phyloP scores from a whole-genome alignment of 306 rosid species.

The Medicago ruthenica region DNA sequence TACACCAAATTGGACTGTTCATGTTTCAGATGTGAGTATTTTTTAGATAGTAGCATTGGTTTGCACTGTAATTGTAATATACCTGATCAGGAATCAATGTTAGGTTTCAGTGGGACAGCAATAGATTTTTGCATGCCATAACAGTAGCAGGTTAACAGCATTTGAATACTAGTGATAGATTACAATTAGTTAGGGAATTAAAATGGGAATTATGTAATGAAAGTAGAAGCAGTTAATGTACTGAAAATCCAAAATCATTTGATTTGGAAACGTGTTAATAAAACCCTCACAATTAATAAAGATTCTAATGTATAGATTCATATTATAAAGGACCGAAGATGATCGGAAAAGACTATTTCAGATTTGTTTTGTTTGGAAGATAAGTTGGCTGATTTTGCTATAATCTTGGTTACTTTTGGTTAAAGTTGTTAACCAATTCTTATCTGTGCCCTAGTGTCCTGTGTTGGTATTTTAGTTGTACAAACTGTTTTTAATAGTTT shows the following conservation, averaged over 20 bases:
- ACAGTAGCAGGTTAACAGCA: background rate
- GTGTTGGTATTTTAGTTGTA: conserved; percentile 12
- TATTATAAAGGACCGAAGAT: background rate
- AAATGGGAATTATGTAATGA: too few species aligned
- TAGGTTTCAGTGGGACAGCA: background rate
- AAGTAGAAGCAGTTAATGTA: too few species aligned
- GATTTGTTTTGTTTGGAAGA: background rate
- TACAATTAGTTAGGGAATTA: background rate
- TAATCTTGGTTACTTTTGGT: conserved; percentile 24
- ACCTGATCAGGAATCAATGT: conserved; percentile 6
- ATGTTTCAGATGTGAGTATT: conserved; percentile 66
- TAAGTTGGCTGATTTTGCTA: background rate
- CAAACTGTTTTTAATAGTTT: background rate
- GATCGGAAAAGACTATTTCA: background rate
- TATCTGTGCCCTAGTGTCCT: background rate
- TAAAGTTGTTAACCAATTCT: conserved; percentile 26
- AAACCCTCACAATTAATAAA: too few species aligned
- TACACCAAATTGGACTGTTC: conserved; percentile 54
- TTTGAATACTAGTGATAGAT: conserved; percentile 19
- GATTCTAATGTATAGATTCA: too few species aligned
- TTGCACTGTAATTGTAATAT: conserved; percentile 34
- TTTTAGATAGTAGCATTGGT: conserved; percentile 24
- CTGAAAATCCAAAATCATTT: too few species aligned
- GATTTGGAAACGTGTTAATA: too few species aligned
- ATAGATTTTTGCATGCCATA: conserved; percentile 3